phyloP scores from a whole-genome alignment of 345 rosid genomes.

The Adansonia digitata region DNA sequence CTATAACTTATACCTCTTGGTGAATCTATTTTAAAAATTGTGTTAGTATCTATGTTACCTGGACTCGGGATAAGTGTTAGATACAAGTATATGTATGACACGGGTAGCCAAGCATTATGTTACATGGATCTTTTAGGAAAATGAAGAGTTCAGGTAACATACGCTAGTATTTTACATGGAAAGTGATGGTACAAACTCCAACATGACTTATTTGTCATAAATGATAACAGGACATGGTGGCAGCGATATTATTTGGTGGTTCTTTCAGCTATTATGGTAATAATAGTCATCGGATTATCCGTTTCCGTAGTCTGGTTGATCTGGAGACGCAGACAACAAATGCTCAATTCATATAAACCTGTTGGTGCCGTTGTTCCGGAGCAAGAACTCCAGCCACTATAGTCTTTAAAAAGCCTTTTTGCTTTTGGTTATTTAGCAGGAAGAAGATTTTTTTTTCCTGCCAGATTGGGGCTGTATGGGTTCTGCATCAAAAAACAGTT shows the following conservation, averaged over 20 bases:
- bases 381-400: slow-evolving; percentile 63
- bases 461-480: neutral
- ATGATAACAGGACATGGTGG: slow-evolving; percentile 58
- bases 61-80: too few species aligned
- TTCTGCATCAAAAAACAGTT: neutral
- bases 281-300: slow-evolving; percentile 28
- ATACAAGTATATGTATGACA: too few species aligned
- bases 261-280: slow-evolving; percentile 12
- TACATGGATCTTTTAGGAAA: neutral
- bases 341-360: slow-evolving; percentile 46
- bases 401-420: slow-evolving; percentile 4
- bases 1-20: too few species aligned
- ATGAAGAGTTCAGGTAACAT: neutral
- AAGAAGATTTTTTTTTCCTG: slow-evolving; percentile 5
- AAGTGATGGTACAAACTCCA: neutral
- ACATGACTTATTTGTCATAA: neutral
- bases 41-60: neutral
- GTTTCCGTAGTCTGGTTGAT: slow-evolving; percentile 43
- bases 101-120: too few species aligned
- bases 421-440: neutral
- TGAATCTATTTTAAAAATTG: too few species aligned
- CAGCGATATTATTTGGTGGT: slow-evolving; percentile 29
- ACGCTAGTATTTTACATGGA: too few species aligned
- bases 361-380: slow-evolving; percentile 43
- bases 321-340: slow-evolving; percentile 40